Conservation (phyloP, 352 stramenopile species). For the Globisporangium nodosum region DNA sequence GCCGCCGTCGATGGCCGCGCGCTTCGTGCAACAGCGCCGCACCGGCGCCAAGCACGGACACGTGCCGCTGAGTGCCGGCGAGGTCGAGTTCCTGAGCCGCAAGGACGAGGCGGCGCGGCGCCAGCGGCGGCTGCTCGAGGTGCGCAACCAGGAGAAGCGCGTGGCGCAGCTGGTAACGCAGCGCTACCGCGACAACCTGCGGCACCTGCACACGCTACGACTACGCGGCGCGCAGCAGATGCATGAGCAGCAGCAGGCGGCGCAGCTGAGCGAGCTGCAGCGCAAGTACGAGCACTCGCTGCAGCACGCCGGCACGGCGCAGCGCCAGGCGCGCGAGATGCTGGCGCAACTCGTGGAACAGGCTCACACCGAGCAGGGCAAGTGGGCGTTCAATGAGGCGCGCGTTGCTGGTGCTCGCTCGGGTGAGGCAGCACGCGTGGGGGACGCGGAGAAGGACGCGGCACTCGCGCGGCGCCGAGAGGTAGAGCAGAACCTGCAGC, state of each 20-base stretch:
- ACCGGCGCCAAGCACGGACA: constrained; percentile 20
- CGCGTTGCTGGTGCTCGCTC: constrained; percentile 25
- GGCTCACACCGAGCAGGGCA: constrained; percentile 43
- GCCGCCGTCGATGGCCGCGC: constrained; percentile 13
- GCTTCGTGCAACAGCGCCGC: constrained; percentile 17
- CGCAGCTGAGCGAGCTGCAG: constrained; percentile 39
- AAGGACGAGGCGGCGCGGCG: constrained; percentile 53
- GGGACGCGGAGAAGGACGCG: constrained; percentile 18
- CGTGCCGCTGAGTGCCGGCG: constrained; percentile 56
- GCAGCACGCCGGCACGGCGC: constrained; percentile 51
- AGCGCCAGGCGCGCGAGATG: constrained; percentile 55
- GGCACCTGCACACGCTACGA: constrained; percentile 35
- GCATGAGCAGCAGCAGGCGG: constrained; percentile 27
- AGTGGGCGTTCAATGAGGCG: constrained; percentile 44
- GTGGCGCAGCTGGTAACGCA: constrained; percentile 62
- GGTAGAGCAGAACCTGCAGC: constrained; percentile 40
- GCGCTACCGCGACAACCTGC: constrained; percentile 65
- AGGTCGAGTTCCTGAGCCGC: constrained; percentile 50
- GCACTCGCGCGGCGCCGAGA: constrained; percentile 24
- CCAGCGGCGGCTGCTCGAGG: constrained; percentile 40
- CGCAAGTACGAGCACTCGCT: constrained; percentile 51
- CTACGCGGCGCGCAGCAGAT: constrained; percentile 20
- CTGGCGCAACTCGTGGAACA: constrained; percentile 44
- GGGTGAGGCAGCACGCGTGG: constrained; percentile 24
- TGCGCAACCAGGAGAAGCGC: constrained; percentile 54